Evolutionary conservation across 768 basidiomycete species (phyloP), one percentile per base, ranked within the genome.

Genomic region (Lactifluus pinguis): DNA sequence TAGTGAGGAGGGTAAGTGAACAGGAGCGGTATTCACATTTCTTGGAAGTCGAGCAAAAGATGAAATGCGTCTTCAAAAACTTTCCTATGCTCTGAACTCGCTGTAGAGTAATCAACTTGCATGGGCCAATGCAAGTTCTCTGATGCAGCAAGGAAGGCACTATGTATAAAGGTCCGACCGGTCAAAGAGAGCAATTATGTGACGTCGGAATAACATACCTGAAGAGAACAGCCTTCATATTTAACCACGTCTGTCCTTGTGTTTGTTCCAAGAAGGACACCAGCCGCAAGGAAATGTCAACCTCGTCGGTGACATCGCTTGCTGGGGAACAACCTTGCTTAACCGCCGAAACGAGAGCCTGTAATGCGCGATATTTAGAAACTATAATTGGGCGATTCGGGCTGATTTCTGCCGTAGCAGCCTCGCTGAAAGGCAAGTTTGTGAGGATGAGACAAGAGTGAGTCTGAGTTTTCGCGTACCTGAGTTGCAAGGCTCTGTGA

Each of bases 101-200:
- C 77, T 0, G 79, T 63, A 21, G 75, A 69, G 67, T 89, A 92
- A 65, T 91, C 80, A 0, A 93, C 80, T 17, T 80, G 76, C 65
- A 79, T 77, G 2, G 95, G 95, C 95, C 95, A 98, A n/a, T 83
- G 80, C 29, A 98, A 72, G 49, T 76, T 78, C 71, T 95, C 93
- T 1, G 89, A 79, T 14, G 82, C 79, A 30, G 75, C 72, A 21
- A 84, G 73, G 25, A 98, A 75, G 5, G 77, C 71, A 19, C 94
- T 95, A 63, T 30, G 21, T 10, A 44, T 14, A 32, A 55, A 8
- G 50, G 6, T 34, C 11, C 6, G 50, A 69, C 19, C 49, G 62
- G 65, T 50, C 54, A 25, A 25, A n/a, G 19, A 21, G 45, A 53
- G 53, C 55, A 8, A 10, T n/a, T 29, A 36, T 55, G 53, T 57